Percentiles rank a stretch among this genome's conserved stretches.
Conservation (phyloP, 345 rosid genomes). For the Dipteronia dyeriana region DNA sequence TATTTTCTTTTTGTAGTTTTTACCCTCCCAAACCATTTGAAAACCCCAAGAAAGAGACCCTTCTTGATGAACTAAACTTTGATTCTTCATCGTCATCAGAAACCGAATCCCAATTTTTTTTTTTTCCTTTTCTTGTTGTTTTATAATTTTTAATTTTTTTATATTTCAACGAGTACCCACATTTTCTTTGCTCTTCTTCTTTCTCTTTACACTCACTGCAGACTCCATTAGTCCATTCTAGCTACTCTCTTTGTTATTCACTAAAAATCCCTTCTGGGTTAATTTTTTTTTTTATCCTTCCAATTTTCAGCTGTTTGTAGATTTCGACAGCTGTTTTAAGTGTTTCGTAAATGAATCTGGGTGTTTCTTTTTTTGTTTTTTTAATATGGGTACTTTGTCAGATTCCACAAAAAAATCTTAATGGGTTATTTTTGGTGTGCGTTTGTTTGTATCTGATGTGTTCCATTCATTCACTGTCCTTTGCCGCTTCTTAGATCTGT, state of each 20-base stretch:
- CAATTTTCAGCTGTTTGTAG: background rate
- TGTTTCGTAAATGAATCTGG: conserved; percentile 38
- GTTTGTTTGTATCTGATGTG: conserved; percentile 56
- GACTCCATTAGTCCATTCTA: conserved; percentile 19
- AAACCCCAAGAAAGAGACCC: conserved; percentile 76
- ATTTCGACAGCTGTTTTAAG: conserved; percentile 32
- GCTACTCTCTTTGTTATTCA: conserved; percentile 18
- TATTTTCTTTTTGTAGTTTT: conserved; percentile 19
- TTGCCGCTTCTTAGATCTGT: conserved; percentile 64
- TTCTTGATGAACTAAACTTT: conserved; percentile 70
- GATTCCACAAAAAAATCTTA: conserved; percentile 55
- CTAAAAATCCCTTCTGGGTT: conserved; percentile 16
- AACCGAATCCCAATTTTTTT: conserved; percentile 49
- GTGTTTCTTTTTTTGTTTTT: conserved; percentile 28
- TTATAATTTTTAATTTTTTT: background rate
- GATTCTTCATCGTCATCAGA: conserved; percentile 53
- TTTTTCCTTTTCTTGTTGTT: background rate
- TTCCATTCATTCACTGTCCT: conserved; percentile 49
- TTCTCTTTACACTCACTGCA: conserved; percentile 4
- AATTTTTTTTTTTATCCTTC: background rate
- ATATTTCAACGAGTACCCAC: conserved; percentile 22
- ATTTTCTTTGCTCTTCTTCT: conserved; percentile 28
- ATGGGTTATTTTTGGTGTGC: conserved; percentile 36
- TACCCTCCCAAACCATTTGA: conserved; percentile 84
- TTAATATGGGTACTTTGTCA: conserved; percentile 59